Evolutionary conservation across 768 basidiomycete species (phyloP), one percentile per base, ranked within the genome.

Genomic region (Mycena rebaudengoi): DNA sequence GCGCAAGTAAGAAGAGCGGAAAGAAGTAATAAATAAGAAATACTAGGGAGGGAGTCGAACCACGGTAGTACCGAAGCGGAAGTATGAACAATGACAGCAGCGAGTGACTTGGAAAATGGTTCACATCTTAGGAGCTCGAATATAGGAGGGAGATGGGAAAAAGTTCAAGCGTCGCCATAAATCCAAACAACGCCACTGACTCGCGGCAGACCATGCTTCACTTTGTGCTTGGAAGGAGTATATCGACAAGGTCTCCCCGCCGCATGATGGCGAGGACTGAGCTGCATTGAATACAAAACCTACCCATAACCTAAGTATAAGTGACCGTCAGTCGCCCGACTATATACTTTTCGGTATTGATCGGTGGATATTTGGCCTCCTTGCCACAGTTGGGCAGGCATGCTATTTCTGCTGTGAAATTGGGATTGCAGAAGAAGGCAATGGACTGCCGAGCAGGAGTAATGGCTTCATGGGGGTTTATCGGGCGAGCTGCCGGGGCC

Each of bases 381-480:
- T 75, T 71, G 29, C 86, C 88, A 29, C 89, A 87, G 58, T 85
- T 91, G 20, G 92, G 91, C 26, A 95, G 75, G 66, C 92, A 92
- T 16, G 87, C 79, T 56, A 95, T 88, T 60, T 83, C 79, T 14
- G 91, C 80, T 40, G 83, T 83, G 69, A 85, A 86, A 66, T 94
- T 92, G 4, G 93, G 92, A 69, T 91, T 94, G 80, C 91, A 93
- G 78, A 95, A 95, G 81, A 92, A 95, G 8, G 91, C 94, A 52
- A 95, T 90, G 10, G 91, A 92, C 71, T 93, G 91, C 26, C 94
- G 85, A 10, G 79, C 75, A 0, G 91, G 88, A 1, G 87, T 89
- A 60, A 88, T 75, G n/a, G 74, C 78, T 65, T 88, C 86, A 7
- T 77, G 79, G 8, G 82, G 79, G 66, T 73, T 83, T 58, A 85